phyloP scores from a whole-genome alignment of 495 filamentous ascomycete species.

The Haplographium delicatum region DNA sequence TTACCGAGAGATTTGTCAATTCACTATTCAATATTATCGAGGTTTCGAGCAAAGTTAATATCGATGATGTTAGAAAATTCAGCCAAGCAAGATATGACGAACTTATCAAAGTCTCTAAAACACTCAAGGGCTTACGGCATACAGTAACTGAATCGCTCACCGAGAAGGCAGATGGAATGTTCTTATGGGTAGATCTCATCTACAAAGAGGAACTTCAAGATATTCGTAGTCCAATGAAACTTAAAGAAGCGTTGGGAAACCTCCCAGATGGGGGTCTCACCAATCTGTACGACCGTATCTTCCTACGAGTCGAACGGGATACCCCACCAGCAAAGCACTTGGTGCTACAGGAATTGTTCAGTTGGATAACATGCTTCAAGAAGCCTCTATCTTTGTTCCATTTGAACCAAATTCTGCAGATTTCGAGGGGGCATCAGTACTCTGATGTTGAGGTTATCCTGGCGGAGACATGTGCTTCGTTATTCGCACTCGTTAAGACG shows the following conservation, averaged over 20 bases:
- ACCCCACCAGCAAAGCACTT: conserved; percentile 9
- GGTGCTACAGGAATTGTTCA: conserved; percentile 8
- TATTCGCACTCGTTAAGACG: conserved; percentile 13
- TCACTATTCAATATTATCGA: conserved; percentile 3
- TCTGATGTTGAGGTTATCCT: conserved; percentile 10
- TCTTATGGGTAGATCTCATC: conserved; percentile 16
- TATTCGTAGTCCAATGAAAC: conserved; percentile 6
- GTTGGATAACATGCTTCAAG: conserved; percentile 13
- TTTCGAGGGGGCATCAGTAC: conserved; percentile 4
- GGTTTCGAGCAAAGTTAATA: conserved; percentile 11
- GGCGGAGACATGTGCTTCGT: conserved; percentile 11
- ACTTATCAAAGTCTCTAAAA: conserved; percentile 8
- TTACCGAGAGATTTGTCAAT: conserved; percentile 7
- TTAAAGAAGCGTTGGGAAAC: conserved; percentile 6
- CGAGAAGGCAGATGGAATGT: conserved; percentile 15
- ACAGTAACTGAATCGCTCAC: conserved; percentile 9
- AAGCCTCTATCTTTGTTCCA: conserved; percentile 12
- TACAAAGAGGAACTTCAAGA: conserved; percentile 13
- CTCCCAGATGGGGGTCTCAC: conserved; percentile 10
- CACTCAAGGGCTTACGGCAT: conserved; percentile 10
- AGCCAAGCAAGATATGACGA: conserved; percentile 11
- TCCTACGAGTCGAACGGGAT: conserved; percentile 8
- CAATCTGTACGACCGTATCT: conserved; percentile 15
- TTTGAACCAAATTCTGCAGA: conserved; percentile 8
- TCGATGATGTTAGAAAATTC: conserved; percentile 11